Evolutionary conservation across 345 rosid genomes (phyloP).

Genomic region (Ailanthus altissimus): DNA sequence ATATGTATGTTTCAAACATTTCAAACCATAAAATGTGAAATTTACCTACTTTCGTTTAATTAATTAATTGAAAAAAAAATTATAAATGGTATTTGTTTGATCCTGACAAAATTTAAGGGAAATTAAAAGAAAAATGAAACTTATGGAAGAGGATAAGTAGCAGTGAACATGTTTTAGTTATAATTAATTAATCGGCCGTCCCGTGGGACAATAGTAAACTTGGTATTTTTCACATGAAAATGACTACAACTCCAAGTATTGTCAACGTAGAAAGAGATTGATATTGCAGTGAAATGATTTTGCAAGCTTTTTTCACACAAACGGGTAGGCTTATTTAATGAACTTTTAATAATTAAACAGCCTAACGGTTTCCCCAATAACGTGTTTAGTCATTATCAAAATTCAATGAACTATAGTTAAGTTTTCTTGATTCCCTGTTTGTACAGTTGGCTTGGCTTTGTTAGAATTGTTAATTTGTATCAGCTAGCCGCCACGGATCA

Average conservation of each 20-base stretch:
- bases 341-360: background rate
- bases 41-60: background rate
- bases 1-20: background rate
- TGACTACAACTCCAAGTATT: background rate
- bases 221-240: background rate
- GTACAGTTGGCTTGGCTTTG: background rate
- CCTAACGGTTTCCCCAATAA: background rate
- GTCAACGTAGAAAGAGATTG: background rate
- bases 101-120: background rate
- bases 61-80: no score
- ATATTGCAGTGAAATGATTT: background rate
- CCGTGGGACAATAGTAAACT: background rate
- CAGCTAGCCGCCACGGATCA: background rate
- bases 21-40: background rate
- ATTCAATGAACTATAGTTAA: background rate
- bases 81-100: background rate
- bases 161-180: background rate
- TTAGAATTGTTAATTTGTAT: no score
- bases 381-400: background rate
- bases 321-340: background rate
- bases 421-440: background rate
- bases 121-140: background rate
- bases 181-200: background rate
- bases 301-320: background rate
- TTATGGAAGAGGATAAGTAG: conserved; percentile 10